Percentiles rank a stretch among this genome's conserved stretches.
Evolutionary conservation across 306 rosid species (phyloP).

Genomic region (Myrica gale): DNA sequence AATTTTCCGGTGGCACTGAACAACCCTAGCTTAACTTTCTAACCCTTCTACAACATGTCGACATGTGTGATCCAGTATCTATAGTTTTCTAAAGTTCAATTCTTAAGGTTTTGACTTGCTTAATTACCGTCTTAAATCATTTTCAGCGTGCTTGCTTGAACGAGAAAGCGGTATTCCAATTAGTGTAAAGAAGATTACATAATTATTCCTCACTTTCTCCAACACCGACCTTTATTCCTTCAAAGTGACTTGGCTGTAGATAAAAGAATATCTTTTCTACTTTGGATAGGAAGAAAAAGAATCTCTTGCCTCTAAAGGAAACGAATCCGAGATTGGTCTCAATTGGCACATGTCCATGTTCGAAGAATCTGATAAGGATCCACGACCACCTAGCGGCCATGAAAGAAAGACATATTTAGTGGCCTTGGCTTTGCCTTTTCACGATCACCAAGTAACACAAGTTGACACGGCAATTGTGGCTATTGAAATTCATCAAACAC

Average conservation of each 20-base stretch:
- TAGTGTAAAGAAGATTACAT: neutral
- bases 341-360: slow-evolving; percentile 11
- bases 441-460: slow-evolving; percentile 36
- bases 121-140: no score
- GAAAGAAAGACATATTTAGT: slow-evolving; percentile 6
- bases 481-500: slow-evolving; percentile 38
- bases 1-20: no score
- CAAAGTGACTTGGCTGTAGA: neutral
- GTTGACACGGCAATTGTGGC: slow-evolving; percentile 39
- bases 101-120: no score
- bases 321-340: slow-evolving; percentile 26
- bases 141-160: no score
- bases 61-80: no score
- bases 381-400: neutral
- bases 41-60: no score
- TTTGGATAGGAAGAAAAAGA: neutral
- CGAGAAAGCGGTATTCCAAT: no score
- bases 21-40: no score
- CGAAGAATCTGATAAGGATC: slow-evolving; percentile 21
- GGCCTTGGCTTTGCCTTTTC: slow-evolving; percentile 42
- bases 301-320: neutral
- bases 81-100: no score
- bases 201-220: neutral
- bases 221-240: neutral
- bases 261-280: neutral